A percentile compares a stretch with the other conserved stretches of the same genome.
These are phyloP conservation scores for Leucocoprinus birnbaumii DNA, from an alignment of 768 basidiomycete genomes.

Conservation along the genomic window DNA sequence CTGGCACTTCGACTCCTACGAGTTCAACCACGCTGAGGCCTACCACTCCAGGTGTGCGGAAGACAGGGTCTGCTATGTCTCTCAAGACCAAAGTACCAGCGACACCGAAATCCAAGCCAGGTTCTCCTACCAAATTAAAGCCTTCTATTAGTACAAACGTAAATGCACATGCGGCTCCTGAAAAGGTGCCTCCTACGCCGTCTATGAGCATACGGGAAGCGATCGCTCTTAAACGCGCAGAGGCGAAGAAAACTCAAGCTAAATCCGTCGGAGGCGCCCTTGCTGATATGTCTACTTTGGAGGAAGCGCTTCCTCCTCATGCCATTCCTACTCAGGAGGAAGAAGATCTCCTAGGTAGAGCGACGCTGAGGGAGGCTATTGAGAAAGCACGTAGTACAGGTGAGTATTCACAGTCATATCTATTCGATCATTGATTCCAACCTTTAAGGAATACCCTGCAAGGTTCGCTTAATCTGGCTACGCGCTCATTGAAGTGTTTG, in stretches of 20 bases:
- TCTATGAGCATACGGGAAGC: constrained; percentile 66
- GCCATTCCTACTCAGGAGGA: constrained; percentile 31
- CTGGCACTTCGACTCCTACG: constrained; percentile 18
- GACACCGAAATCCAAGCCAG: neutral
- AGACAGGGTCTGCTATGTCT: neutral
- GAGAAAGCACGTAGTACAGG: constrained; percentile 78
- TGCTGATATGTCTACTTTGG: constrained; percentile 38
- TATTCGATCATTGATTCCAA: constrained; percentile 42
- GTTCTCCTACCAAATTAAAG: constrained; percentile 14
- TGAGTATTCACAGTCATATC: constrained; percentile 32
- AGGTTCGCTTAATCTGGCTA: constrained; percentile 73
- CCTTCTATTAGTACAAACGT: constrained; percentile 18
- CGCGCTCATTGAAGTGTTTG: constrained; percentile 68
- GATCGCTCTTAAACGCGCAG: constrained; percentile 76
- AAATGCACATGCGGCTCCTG: constrained; percentile 1
- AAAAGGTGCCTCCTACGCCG: constrained; percentile 15
- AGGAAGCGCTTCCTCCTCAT: constrained; percentile 43
- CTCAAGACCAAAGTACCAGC: constrained; percentile 12
- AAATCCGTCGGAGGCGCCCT: constrained; percentile 22
- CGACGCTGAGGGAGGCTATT: constrained; percentile 70
- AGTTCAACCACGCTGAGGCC: constrained; percentile 19
- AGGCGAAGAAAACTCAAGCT: constrained; percentile 61
- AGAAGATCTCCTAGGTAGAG: constrained; percentile 60
- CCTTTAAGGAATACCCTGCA: constrained; percentile 33
- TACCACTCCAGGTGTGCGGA: constrained; percentile 7